Evolutionary conservation across 805 yeast genomes (phyloP).

Genomic region (Myxozyma neotropica): DNA sequence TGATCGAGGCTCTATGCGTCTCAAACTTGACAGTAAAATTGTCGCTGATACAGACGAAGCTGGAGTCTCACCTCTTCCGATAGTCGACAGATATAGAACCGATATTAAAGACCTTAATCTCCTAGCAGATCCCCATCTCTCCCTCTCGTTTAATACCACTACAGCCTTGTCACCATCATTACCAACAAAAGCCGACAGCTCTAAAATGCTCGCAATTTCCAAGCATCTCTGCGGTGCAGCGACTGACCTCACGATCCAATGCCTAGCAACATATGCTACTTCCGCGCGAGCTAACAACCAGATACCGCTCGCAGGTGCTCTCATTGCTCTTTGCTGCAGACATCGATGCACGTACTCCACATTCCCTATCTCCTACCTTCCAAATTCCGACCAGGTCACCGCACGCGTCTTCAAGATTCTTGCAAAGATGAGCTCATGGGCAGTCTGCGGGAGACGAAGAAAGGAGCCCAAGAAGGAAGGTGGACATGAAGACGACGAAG

Average conservation of each 20-base stretch:
- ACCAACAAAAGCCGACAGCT: slow-evolving; percentile 31
- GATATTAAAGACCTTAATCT: slow-evolving; percentile 79
- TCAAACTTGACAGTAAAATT: slow-evolving; percentile 77
- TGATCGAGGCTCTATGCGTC: slow-evolving; percentile 74
- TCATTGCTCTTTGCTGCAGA: slow-evolving; percentile 92
- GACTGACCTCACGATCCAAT: slow-evolving; percentile 78
- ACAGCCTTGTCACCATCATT: too few species aligned
- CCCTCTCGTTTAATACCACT: neutral
- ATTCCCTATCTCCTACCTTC: slow-evolving; percentile 47
- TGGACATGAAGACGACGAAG: slow-evolving; percentile 4
- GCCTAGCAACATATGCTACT: slow-evolving; percentile 49
- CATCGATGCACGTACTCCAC: slow-evolving; percentile 73
- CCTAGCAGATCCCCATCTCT: slow-evolving; percentile 46
- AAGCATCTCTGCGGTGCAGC: slow-evolving; percentile 95
- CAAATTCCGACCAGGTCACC: slow-evolving; percentile 35
- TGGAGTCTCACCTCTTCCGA: slow-evolving; percentile 38
- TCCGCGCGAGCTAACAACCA: neutral
- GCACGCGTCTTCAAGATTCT: slow-evolving; percentile 47
- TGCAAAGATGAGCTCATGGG: slow-evolving; percentile 81
- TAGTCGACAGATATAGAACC: slow-evolving; percentile 57
- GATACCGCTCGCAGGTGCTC: slow-evolving; percentile 50
- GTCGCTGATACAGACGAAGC: slow-evolving; percentile 21
- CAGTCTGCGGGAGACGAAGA: slow-evolving; percentile 68
- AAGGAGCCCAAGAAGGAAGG: neutral
- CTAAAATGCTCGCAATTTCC: slow-evolving; percentile 58